A percentile compares a stretch with the other conserved stretches of the same genome.
Conservation (phyloP, 2,329 filamentous ascomycete genomes). For the Stagonosporopsis vannaccii region DNA sequence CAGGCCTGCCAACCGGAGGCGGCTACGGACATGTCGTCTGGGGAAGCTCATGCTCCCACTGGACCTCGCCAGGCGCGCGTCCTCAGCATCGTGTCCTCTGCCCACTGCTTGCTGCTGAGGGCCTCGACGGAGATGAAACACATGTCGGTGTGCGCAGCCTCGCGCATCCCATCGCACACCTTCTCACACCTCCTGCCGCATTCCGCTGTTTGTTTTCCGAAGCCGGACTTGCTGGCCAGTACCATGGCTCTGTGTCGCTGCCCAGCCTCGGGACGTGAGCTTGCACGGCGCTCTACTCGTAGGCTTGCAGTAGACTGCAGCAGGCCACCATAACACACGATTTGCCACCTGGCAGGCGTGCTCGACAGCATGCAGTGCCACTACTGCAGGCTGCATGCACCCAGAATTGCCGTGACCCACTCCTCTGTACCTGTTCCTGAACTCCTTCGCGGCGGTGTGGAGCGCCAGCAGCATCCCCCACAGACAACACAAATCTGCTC, state of each 20-base stretch:
- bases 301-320: conserved; percentile 40
- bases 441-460: conserved; percentile 38
- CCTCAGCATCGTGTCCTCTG: conserved; percentile 32
- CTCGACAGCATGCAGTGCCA: conserved; percentile 26
- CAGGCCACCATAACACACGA: conserved; percentile 22
- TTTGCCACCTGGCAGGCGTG: conserved; percentile 32
- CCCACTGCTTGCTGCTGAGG: conserved; percentile 26
- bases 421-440: conserved; percentile 37
- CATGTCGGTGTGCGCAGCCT: conserved; percentile 37
- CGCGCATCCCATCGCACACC: conserved; percentile 27
- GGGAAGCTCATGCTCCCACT: conserved; percentile 35
- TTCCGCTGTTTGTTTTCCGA: conserved; percentile 37
- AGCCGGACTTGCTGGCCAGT: conserved; percentile 24
- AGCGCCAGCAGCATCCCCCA: conserved; percentile 30
- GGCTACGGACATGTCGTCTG: conserved; percentile 30
- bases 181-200: conserved; percentile 18
- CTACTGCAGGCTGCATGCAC: conserved; percentile 43
- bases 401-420: conserved; percentile 34
- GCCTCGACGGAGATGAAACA: conserved; percentile 39
- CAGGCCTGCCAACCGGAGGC: conserved; percentile 35
- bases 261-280: conserved; percentile 6
- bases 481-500: conserved; percentile 31
- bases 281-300: conserved; percentile 16
- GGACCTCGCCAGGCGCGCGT: conserved; percentile 15
- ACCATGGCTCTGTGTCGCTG: conserved; percentile 11